Base-by-base conservation (phyloP, 345 rosid species). In the Sonneratia caseolaris region DNA sequence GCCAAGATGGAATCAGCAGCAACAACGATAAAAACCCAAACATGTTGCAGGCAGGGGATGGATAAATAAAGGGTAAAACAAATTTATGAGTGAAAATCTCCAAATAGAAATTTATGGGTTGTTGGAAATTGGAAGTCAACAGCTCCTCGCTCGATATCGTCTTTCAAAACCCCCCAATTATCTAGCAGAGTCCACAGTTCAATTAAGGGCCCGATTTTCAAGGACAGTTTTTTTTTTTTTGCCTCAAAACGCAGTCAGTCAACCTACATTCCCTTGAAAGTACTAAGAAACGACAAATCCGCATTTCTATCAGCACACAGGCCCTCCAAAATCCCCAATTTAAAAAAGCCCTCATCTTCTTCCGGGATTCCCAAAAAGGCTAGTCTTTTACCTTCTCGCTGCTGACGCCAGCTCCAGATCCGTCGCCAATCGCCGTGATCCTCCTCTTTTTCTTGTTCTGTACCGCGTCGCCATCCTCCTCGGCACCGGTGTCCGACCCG, bases 351-450 rank as follows among this genome's bases (percentile, higher is more conserved):
- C 69, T 15, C 40, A 66, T 67, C 19, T 24, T 3, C 14, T 15
- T 5, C 55, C 32, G 57, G 69, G 61, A 57, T 45, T 11, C 73
- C 65, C 42, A 4, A 64, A 70, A 75, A 36, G 48, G 16, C 37
- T 42, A 24, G 74, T 57, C 36, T n/a, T 37, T 51, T 73, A 87
- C 91, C 88, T 85, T 81, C 51, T 74, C 81, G 45, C 70, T 45
- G 48, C 69, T 80, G 37, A 37, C 76, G 37, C 62, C 66, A 66
- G 22, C 61, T 19, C 71, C 86, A 71, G 88, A 84, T 85, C 88
- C 86, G 49, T 76, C 81, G n/a, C 70, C 79, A 75, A 81, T 81
- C 71, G 83, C 87, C 74, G 79, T 75, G 81, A 88, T 81, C 75
- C 79, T 79, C 76, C 87, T 74, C 84, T 83, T 84, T 78, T 64